These are phyloP conservation scores for Phytophthora litchii DNA, from an alignment of 352 stramenopile genomes.

Conservation along the genomic window DNA sequence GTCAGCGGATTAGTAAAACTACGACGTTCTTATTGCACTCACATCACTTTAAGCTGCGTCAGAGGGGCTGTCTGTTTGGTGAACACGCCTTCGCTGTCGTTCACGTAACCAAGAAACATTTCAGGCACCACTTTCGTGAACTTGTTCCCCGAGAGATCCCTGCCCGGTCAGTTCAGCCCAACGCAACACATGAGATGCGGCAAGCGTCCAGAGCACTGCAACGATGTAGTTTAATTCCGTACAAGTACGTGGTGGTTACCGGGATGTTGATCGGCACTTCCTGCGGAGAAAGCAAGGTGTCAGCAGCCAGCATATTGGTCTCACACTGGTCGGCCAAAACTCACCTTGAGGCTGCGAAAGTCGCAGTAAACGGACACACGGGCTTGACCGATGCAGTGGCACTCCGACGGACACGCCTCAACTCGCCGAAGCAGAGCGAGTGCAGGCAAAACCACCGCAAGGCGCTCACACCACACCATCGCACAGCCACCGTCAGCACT, in stretches of 20 bases:
- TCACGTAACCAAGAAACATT: slow-evolving; percentile 70
- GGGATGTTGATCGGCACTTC: slow-evolving; percentile 66
- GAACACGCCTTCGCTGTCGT: slow-evolving; percentile 62
- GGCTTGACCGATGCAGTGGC: slow-evolving; percentile 67
- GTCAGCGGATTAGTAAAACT: slow-evolving; percentile 4
- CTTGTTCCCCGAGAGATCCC: slow-evolving; percentile 74
- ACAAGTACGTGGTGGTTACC: slow-evolving; percentile 75
- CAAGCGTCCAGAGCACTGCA: slow-evolving; percentile 10
- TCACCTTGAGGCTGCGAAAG: slow-evolving; percentile 66
- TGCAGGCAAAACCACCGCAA: slow-evolving; percentile 9
- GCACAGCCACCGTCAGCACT: slow-evolving; percentile 1
- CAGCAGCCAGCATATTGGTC: slow-evolving; percentile 10
- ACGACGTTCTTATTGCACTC: slow-evolving; percentile 15
- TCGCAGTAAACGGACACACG: slow-evolving; percentile 81
- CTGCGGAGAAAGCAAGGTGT: slow-evolving; percentile 28
- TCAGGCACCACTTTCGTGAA: slow-evolving; percentile 63
- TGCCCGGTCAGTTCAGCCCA: slow-evolving; percentile 18
- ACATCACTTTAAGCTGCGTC: slow-evolving; percentile 76
- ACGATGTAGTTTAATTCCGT: slow-evolving; percentile 23
- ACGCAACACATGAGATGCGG: slow-evolving; percentile 15
- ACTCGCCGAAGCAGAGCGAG: slow-evolving; percentile 13
- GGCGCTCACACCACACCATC: slow-evolving; percentile 21
- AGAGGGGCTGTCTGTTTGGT: slow-evolving; percentile 47
- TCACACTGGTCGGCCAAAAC: background rate
- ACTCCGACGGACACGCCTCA: slow-evolving; percentile 50